Evolutionary conservation across 1,139 yeast species (phyloP).

Genomic region (Yamadazyma epiphylla): DNA sequence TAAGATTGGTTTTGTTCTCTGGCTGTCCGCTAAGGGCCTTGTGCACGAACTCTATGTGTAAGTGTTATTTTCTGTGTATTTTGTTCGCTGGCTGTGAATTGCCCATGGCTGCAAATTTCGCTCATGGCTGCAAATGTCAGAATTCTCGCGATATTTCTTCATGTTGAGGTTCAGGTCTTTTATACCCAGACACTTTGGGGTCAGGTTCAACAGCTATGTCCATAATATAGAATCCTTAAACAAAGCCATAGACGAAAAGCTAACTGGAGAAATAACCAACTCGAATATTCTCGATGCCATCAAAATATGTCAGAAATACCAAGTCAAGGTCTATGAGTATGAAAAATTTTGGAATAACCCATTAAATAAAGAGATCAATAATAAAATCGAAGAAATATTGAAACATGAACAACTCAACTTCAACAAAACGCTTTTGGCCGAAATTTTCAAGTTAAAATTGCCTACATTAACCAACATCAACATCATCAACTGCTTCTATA

Average conservation of each 20-base stretch:
- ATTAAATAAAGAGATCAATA: slow-evolving; percentile 14
- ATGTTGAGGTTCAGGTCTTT: too few relatives aligned
- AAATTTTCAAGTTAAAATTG: slow-evolving; percentile 31
- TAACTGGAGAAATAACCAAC: slow-evolving; percentile 2
- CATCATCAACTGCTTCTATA: slow-evolving; percentile 33
- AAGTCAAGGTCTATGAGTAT: slow-evolving; percentile 13
- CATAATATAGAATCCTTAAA: slow-evolving; percentile 2
- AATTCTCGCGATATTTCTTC: too few relatives aligned
- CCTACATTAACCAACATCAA: slow-evolving; percentile 27
- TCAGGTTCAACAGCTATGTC: background rate
- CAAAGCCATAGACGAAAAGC: slow-evolving; percentile 2
- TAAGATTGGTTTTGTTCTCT: too few relatives aligned
- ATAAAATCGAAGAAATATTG: slow-evolving; percentile 20
- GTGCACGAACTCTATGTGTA: too few relatives aligned
- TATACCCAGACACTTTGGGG: too few relatives aligned
- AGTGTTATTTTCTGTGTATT: too few relatives aligned
- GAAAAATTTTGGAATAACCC: slow-evolving; percentile 23
- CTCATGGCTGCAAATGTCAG: too few relatives aligned
- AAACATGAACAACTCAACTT: slow-evolving; percentile 17
- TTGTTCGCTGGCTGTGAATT: too few relatives aligned
- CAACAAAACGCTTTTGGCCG: slow-evolving; percentile 20
- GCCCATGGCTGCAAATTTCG: too few relatives aligned
- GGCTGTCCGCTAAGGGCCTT: too few relatives aligned
- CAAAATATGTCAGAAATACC: slow-evolving; percentile 19
- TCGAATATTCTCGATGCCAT: slow-evolving; percentile 18